Evolutionary conservation across 352 stramenopile species (phyloP).

Genomic region (Pythium myriotylum): DNA sequence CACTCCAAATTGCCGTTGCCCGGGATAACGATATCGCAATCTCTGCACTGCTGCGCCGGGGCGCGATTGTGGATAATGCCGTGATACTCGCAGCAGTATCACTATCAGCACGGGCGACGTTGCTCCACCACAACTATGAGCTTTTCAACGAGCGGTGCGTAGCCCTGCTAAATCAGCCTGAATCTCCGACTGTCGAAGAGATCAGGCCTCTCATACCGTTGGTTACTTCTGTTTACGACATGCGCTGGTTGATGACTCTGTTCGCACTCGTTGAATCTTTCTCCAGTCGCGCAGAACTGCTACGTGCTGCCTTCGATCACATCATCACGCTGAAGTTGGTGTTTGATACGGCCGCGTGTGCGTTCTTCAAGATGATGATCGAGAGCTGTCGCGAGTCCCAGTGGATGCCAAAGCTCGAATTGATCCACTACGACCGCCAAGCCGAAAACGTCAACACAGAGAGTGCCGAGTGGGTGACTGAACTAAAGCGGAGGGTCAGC

Average conservation of each 20-base stretch:
- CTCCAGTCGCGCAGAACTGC: constrained; percentile 1
- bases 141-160: constrained; percentile 13
- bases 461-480: constrained; percentile 36
- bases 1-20: background rate
- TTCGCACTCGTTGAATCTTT: background rate
- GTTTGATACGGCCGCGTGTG: constrained; percentile 32
- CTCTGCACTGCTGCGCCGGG: background rate
- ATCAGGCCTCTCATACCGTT: constrained; percentile 29
- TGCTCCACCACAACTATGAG: constrained; percentile 11
- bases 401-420: constrained; percentile 21
- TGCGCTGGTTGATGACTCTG: constrained; percentile 32
- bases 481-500: constrained; percentile 36
- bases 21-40: background rate
- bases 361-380: constrained; percentile 40
- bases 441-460: constrained; percentile 41
- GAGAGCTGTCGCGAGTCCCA: constrained; percentile 23
- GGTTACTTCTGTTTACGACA: constrained; percentile 41
- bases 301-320: constrained; percentile 32
- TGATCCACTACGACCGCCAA: constrained; percentile 32
- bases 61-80: background rate
- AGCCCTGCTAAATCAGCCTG: background rate
- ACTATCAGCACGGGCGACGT: background rate
- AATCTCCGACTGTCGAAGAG: background rate
- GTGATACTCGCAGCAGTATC: background rate
- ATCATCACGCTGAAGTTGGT: constrained; percentile 35